phyloP scores from a whole-genome alignment of 78 protist genomes.

The Isochrysis galbana region DNA sequence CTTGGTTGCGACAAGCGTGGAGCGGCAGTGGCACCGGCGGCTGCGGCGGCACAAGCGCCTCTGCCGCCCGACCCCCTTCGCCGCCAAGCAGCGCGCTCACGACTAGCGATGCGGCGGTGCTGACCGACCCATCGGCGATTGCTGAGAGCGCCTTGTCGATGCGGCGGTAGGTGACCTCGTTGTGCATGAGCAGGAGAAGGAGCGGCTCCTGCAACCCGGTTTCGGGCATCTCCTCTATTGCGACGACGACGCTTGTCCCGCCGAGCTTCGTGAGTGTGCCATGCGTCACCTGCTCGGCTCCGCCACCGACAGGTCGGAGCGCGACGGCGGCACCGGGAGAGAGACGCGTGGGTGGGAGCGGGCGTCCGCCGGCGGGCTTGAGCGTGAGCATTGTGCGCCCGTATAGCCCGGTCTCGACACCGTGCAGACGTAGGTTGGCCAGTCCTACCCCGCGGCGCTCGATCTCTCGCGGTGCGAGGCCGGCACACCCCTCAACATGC shows the following conservation, averaged over 20 bases:
- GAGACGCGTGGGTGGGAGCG: not conserved
- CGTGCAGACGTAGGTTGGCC: not conserved
- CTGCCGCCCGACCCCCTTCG: not conserved
- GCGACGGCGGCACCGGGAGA: not conserved
- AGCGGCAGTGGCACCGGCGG: not conserved
- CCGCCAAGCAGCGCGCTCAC: not conserved
- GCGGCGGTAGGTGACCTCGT: constrained; percentile 72
- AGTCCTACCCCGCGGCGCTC: constrained; percentile 21
- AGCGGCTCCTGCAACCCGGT: not conserved
- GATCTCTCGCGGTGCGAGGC: not conserved
- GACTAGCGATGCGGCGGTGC: not conserved
- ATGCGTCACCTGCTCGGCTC: not conserved
- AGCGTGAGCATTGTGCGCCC: not conserved
- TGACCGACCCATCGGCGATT: not conserved
- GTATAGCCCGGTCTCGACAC: not conserved
- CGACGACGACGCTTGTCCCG: not conserved
- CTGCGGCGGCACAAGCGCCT: too few relatives aligned
- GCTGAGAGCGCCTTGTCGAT: not conserved
- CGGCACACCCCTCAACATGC: not conserved
- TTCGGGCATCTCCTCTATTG: not conserved
- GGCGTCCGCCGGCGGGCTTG: not conserved
- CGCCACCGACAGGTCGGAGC: not conserved
- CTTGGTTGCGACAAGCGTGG: not conserved
- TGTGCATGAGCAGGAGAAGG: constrained; percentile 24
- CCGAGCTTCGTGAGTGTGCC: not conserved